Evolutionary conservation across 2,329 filamentous ascomycete genomes (phyloP).

Genomic region (Claviceps maximensis): DNA sequence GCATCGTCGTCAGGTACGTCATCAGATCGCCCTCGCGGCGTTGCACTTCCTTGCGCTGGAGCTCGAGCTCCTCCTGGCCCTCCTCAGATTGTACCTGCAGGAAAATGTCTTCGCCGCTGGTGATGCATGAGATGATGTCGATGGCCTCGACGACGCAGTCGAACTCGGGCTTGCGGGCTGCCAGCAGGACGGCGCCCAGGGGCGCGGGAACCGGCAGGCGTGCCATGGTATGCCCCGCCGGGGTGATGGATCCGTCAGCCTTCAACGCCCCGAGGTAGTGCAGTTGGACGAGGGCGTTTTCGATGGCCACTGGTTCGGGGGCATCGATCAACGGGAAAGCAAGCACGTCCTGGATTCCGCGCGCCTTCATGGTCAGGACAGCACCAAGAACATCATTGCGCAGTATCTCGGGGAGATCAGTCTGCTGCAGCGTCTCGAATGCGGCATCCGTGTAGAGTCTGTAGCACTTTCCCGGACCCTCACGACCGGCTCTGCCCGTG

Average conservation of each 20-base stretch:
- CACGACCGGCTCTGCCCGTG: conserved; percentile 82
- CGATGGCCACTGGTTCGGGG: conserved; percentile 63
- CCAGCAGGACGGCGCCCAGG: conserved; percentile 70
- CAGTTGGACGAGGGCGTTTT: conserved; percentile 71
- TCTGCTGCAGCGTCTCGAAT: conserved; percentile 56
- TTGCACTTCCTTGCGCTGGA: conserved; percentile 40
- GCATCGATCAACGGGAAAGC: conserved; percentile 75
- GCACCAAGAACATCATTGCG: conserved; percentile 79
- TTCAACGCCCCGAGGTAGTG: conserved; percentile 65
- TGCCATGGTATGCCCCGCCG: conserved; percentile 63
- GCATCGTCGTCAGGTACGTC: conserved; percentile 50
- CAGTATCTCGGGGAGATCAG: conserved; percentile 78
- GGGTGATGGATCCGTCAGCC: conserved; percentile 59
- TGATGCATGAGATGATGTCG: conserved; percentile 61
- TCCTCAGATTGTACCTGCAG: conserved; percentile 46
- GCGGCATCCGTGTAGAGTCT: conserved; percentile 73
- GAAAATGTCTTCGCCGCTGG: conserved; percentile 50
- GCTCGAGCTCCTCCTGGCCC: conserved; percentile 38
- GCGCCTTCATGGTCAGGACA: conserved; percentile 83
- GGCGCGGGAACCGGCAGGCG: conserved; percentile 71
- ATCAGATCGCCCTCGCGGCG: conserved; percentile 53
- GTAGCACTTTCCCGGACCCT: conserved; percentile 81
- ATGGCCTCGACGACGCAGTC: conserved; percentile 72
- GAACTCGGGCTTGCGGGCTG: conserved; percentile 55
- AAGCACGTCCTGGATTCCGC: conserved; percentile 70